Evolutionary conservation across 495 filamentous ascomycete genomes (phyloP).

Genomic region (Tuber brumale): DNA sequence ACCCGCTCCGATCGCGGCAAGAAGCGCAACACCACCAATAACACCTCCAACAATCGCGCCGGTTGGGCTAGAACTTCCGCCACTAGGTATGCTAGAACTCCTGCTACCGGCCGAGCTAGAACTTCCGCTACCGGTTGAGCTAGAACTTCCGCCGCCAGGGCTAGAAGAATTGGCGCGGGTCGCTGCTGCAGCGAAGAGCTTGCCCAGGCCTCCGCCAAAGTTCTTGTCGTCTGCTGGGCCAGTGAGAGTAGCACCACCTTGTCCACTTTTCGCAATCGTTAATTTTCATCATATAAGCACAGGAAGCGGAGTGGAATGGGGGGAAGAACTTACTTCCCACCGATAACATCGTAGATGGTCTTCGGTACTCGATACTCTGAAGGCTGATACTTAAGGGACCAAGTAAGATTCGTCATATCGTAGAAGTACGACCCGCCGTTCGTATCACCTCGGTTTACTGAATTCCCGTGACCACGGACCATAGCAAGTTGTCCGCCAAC

Average conservation of each 20-base stretch:
- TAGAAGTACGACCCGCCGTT: background rate
- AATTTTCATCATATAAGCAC: background rate
- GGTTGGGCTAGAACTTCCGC: slow-evolving; percentile 11
- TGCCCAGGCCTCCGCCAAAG: slow-evolving; percentile 5
- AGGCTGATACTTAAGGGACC: background rate
- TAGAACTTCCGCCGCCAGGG: background rate
- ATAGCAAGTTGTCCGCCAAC: background rate
- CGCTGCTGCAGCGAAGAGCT: slow-evolving; percentile 11
- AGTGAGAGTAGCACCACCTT: slow-evolving; percentile 8
- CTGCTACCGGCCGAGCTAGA: background rate
- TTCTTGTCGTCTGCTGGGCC: slow-evolving; percentile 6
- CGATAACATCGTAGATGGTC: slow-evolving; percentile 12
- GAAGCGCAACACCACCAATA: slow-evolving; percentile 28
- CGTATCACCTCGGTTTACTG: background rate
- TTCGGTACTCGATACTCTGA: slow-evolving; percentile 18
- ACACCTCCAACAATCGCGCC: slow-evolving; percentile 39
- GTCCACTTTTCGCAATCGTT: slow-evolving; percentile 11
- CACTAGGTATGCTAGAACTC: no score
- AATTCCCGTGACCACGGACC: background rate
- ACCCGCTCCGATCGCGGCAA: slow-evolving; percentile 19
- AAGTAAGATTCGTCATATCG: background rate
- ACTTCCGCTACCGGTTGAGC: no score
- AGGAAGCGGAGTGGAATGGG: background rate
- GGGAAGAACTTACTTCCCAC: slow-evolving; percentile 20
- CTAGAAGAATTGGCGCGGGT: background rate